These are phyloP conservation scores for Daldinia sp. DNA, from an alignment of 2,329 filamentous ascomycete genomes.

Conservation along the genomic window DNA sequence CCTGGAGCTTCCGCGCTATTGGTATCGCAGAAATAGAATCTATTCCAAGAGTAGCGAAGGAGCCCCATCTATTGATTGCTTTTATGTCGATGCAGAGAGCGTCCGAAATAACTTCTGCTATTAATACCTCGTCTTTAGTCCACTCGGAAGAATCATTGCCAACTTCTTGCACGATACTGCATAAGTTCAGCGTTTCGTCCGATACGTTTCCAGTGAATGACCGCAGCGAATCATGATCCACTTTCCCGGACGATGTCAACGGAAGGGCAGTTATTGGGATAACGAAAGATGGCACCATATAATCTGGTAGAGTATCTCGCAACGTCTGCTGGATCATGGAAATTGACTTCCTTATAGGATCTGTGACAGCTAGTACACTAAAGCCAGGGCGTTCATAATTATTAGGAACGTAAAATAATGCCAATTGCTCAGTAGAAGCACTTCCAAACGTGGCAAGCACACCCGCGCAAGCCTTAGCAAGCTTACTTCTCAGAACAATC, in stretches of 20 bases:
- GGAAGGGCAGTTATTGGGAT: conserved; percentile 76
- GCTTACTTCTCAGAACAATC: conserved; percentile 59
- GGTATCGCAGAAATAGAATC: conserved; percentile 85
- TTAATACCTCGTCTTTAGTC: conserved; percentile 61
- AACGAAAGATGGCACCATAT: conserved; percentile 81
- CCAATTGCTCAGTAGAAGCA: conserved; percentile 61
- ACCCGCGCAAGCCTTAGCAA: conserved; percentile 69
- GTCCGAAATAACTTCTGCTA: conserved; percentile 64
- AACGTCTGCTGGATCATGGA: conserved; percentile 63
- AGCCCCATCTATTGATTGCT: conserved; percentile 69
- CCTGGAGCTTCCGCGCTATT: conserved; percentile 66
- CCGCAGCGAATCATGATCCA: conserved; percentile 67
- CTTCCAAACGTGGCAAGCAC: conserved; percentile 60
- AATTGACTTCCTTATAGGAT: conserved; percentile 45
- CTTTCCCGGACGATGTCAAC: conserved; percentile 77
- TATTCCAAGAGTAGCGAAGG: conserved; percentile 79
- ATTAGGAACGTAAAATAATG: conserved; percentile 72
- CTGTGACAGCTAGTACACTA: conserved; percentile 49
- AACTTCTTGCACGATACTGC: conserved; percentile 44
- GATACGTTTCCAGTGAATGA: conserved; percentile 57
- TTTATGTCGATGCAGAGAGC: conserved; percentile 55
- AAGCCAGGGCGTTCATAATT: conserved; percentile 42
- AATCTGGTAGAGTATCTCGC: conserved; percentile 66
- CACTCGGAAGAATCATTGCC: conserved; percentile 52
- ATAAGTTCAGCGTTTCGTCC: conserved; percentile 53